Evolutionary conservation across 1,139 yeast genomes (phyloP).

Genomic region (Lodderomyces oxycetoniae): DNA sequence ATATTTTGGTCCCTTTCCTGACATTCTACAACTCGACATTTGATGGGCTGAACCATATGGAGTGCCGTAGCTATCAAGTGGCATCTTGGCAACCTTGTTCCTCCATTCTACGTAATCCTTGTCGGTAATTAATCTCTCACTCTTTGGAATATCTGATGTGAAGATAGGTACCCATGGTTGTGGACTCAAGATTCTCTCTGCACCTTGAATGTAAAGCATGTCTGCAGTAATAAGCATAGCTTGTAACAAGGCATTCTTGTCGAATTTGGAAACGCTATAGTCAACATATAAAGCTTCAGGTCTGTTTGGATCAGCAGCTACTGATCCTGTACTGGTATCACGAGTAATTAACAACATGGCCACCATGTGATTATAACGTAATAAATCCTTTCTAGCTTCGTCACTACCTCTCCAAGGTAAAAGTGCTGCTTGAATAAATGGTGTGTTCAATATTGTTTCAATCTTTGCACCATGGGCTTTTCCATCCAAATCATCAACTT

Average conservation of each 20-base stretch:
- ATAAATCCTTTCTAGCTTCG: conserved; percentile 28
- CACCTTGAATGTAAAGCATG: conserved; percentile 49
- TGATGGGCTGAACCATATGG: conserved; percentile 56
- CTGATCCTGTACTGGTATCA: conserved; percentile 43
- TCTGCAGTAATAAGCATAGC: conserved; percentile 44
- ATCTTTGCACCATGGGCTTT: conserved; percentile 54
- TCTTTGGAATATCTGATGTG: conserved; percentile 35
- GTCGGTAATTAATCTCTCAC: conserved; percentile 39
- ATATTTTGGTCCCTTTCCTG: conserved; percentile 43
- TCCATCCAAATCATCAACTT: conserved; percentile 52
- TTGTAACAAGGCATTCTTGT: conserved; percentile 37
- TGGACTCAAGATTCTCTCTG: conserved; percentile 41
- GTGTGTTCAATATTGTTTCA: conserved; percentile 49
- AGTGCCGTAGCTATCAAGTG: conserved; percentile 28
- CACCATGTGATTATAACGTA: conserved; percentile 38
- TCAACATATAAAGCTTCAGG: conserved; percentile 39
- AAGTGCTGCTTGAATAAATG: conserved; percentile 35
- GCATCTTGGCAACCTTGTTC: conserved; percentile 22
- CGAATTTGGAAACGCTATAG: conserved; percentile 41
- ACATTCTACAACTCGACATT: conserved; percentile 55
- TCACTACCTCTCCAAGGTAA: conserved; percentile 44
- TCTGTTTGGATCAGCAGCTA: conserved; percentile 29
- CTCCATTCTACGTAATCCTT: conserved; percentile 47
- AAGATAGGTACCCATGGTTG: conserved; percentile 38
- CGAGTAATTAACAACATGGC: conserved; percentile 47